Percentiles rank a stretch among this genome's conserved stretches.
These are phyloP conservation scores for Leccinellum luteum DNA, from an alignment of 768 basidiomycete species.

Conservation along the genomic window DNA sequence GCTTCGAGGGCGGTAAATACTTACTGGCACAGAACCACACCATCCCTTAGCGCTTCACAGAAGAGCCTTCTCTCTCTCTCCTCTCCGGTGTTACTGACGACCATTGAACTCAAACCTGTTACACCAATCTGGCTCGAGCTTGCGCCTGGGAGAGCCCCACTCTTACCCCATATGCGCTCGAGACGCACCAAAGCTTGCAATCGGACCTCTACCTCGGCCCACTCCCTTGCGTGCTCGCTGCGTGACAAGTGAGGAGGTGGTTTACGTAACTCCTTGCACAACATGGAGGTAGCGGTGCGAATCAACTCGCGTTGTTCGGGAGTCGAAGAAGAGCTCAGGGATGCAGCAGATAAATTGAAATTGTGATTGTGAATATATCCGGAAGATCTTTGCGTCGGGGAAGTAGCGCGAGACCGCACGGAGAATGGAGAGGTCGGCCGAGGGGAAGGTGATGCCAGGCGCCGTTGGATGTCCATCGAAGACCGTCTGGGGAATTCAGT, in stretches of 20 bases:
- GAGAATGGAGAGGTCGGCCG: conserved; percentile 45
- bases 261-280: conserved; percentile 65
- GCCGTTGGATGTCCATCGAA: conserved; percentile 26
- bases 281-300: conserved; percentile 57
- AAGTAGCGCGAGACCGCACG: conserved; percentile 42
- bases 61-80: conserved; percentile 75
- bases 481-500: conserved; percentile 15
- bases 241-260: conserved; percentile 57
- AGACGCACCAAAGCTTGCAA: conserved; percentile 58
- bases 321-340: conserved; percentile 47
- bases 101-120: conserved; percentile 31
- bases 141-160: conserved; percentile 41
- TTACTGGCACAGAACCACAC: conserved; percentile 87
- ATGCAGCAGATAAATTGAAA: conserved; percentile 58
- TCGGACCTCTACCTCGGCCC: conserved; percentile 74
- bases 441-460: conserved; percentile 31
- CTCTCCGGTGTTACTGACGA: conserved; percentile 55
- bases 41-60: conserved; percentile 75
- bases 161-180: conserved; percentile 77
- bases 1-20: conserved; percentile 35
- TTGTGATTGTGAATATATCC: conserved; percentile 53
- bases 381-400: conserved; percentile 42
- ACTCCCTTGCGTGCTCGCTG: conserved; percentile 53
- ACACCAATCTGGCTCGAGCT: conserved; percentile 40
- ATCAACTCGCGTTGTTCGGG: conserved; percentile 67